Evolutionary conservation across 345 rosid genomes (phyloP), one percentile per base, ranked within the genome.

Genomic region (Excoecaria agallocha): DNA sequence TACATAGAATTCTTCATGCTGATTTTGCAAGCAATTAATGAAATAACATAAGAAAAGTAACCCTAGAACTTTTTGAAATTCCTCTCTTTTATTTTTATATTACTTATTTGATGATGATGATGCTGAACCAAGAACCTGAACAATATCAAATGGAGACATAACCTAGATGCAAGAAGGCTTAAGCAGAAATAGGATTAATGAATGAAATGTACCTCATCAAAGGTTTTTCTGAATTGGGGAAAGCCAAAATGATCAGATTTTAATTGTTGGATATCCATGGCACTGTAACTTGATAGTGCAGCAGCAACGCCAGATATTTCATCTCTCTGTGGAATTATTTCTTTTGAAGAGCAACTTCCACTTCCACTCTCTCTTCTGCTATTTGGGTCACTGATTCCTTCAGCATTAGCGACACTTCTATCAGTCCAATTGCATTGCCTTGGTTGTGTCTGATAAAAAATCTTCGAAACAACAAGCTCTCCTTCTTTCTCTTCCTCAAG

Each of bases 401-500:
- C 90, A 4, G 83, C 86, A 10, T 82, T 56, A 30, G 84, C 69
- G 63, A 84, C 78, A 78, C 71, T 80, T 77, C 90, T 66, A 79
- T 91, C 81, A 4, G 89, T 85, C 96, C 95, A 95, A 66, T 90
- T 93, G 66, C 99, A 91, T 74, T 95, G 99, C 76, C 99, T 85
- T 3, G 99, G 99, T 60, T 95, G 99, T 16, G 99, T 95, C 82
- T 95, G 99, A 81, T 95, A 95, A 80, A 95, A 95, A 50, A 95
- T 95, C 82, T 95, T 95, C 2, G 99, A 95, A 24, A 95, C 99
- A 19, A 95, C 99, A 38, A 95, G 93, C 78, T 95, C 99, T 19
- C 99, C 99, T 86, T 95, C 99, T 82, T 86, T 95, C 85, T 95
- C 99, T 79, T 95, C 99, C 75, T 93, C 99, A 60, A 87, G 87